A percentile compares a stretch with the other conserved stretches of the same genome.
Conservation (phyloP, 192 early-diverging fungal genomes). For the Gorgonomyces haynaldii region DNA sequence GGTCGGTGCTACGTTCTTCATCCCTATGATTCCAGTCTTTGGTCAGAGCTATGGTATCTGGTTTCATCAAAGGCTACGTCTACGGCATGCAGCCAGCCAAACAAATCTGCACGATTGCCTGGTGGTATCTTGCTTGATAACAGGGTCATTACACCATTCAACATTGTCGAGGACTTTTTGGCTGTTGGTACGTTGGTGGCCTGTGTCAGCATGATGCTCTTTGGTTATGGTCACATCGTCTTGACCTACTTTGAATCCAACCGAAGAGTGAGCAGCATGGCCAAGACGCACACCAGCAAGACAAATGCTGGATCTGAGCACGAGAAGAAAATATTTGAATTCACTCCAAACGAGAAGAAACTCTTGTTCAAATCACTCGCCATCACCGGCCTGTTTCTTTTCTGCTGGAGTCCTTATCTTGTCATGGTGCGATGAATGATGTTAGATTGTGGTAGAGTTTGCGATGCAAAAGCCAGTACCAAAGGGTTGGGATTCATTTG, state of each 20-base stretch:
- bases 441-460: background rate
- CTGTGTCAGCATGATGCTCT: background rate
- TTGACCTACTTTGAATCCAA: background rate
- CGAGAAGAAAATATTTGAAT: background rate
- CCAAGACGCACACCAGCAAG: too few relatives aligned
- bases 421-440: too few relatives aligned
- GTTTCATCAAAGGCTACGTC: background rate
- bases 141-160: background rate
- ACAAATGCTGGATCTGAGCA: too few relatives aligned
- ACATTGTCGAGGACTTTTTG: background rate
- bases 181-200: background rate
- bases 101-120: constrained; percentile 1
- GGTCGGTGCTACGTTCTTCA: background rate
- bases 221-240: background rate
- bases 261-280: background rate
- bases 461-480: background rate
- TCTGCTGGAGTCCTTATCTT: constrained; percentile 5
- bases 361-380: constrained; percentile 2
- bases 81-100: background rate
- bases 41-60: background rate
- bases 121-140: too few relatives aligned
- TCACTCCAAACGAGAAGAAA: background rate
- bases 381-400: constrained; percentile 1
- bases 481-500: constrained; percentile 4
- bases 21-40: background rate